phyloP scores from a whole-genome alignment of 805 yeast genomes.

The Metschnikowia matae region DNA sequence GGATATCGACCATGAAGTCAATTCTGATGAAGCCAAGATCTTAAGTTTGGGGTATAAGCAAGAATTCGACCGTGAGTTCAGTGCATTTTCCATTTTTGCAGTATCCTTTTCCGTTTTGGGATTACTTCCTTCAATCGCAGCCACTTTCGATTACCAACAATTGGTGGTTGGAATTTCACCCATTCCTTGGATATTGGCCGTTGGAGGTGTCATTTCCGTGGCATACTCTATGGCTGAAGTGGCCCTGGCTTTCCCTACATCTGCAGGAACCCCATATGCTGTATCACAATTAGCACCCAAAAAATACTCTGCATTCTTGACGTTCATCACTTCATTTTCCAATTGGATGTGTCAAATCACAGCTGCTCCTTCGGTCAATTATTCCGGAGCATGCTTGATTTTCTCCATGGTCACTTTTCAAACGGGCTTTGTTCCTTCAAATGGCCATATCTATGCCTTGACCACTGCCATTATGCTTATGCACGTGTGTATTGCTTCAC shows the following conservation, averaged over 20 bases:
- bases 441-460: constrained; percentile 49
- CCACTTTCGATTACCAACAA: constrained; percentile 58
- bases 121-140: constrained; percentile 60
- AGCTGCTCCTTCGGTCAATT: constrained; percentile 57
- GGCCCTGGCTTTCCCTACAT: constrained; percentile 61
- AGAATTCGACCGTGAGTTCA: constrained; percentile 58
- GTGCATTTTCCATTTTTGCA: constrained; percentile 53
- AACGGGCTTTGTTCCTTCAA: constrained; percentile 36
- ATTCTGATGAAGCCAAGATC: constrained; percentile 49
- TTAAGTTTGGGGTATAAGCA: constrained; percentile 60
- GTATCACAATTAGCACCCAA: constrained; percentile 60
- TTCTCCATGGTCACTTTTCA: constrained; percentile 45
- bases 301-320: constrained; percentile 45
- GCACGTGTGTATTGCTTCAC: constrained; percentile 46
- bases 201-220: constrained; percentile 52
- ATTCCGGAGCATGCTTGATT: constrained; percentile 53
- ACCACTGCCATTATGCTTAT: constrained; percentile 48
- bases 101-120: constrained; percentile 65
- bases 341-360: constrained; percentile 65
- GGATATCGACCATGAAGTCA: constrained; percentile 46
- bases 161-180: constrained; percentile 62
- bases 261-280: constrained; percentile 69
- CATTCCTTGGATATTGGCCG: constrained; percentile 55
- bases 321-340: constrained; percentile 63
- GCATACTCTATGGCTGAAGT: constrained; percentile 64